Base-by-base conservation (phyloP, 192 early-diverging fungal species). In the Ambispora gerdemannii region DNA sequence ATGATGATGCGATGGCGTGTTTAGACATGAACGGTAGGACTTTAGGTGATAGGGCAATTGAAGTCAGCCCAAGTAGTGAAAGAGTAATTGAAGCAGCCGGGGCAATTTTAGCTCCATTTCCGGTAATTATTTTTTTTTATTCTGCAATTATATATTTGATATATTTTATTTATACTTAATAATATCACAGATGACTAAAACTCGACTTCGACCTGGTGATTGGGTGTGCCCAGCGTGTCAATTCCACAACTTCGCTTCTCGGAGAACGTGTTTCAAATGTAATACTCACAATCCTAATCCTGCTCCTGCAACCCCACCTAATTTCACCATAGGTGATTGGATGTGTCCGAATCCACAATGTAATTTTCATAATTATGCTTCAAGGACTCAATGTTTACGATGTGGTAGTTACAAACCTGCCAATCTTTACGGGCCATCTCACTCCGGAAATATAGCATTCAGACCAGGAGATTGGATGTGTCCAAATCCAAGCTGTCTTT, bases 381-480 rank as follows among this genome's bases (percentile, higher is more conserved):
- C 82, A 0, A 81, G 87, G 15, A 80, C 74, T 1, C 81, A 85
- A 32, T 89, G 88, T 58, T 70, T 83, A 24, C 73, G 73, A 51
- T 89, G 88, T 53, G 72, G 76, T 1, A 64, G 78, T 3, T 69
- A 67, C 24, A 76, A 80, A 61, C 80, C 84, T 25, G 53, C 75
- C 4, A 69, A 63, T 10, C 73, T 72, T 13, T 75, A 73, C 20
- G 76, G 74, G 0, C 72, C 77, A 6, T 32, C 67, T 4, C 67
- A 71, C 24, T 64, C 72, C 22, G 60, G 72, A 17, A 73, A 67
- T n/a, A 76, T 79, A 34, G 64, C 79, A 7, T 85, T 87, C 70
- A 74, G 84, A 28, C 82, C 82, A 11, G 91, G 91, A 11, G 89
- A 91, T 74, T 92, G 89, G 90, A 87, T 87, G 50, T 92, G 91